Evolutionary conservation across 140 eudicot genomes (phyloP), one percentile per base, ranked within the genome.

Genomic region (Erigeron philadelphicus): DNA sequence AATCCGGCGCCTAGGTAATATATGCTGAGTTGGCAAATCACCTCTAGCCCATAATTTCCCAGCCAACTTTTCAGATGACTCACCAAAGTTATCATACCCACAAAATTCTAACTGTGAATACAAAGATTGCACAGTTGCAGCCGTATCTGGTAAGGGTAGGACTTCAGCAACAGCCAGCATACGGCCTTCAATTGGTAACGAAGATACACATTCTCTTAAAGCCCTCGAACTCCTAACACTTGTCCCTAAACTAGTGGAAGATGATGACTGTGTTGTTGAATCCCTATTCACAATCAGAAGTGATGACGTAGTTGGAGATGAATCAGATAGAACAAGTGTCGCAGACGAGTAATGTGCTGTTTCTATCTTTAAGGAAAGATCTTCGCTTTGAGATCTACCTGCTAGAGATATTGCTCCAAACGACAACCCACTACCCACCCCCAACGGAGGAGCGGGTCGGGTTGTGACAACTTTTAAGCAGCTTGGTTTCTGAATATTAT

Each of bases 131-230:
- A 90, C 89, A 1, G 79, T 76, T 61, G 86, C 85, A 45, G 95
- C 97, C 55, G 95, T 85, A 56, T 89, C 95, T 1, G 91, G 95
- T 58, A 85, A 75, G 3, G 99, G 99, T 42, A 86, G 65, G 19
- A 94, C 86, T 66, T 89, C 99, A 38, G 99, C 96, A 42, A 94
- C 99, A 71, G 79, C 82, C 40, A 94, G 85, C 99, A 94, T 94
- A 57, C 97, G 84, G 8, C 99, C 99, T 81, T 94, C 99, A 54
- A 94, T 60, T 5, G 99, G 99, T 17, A 94, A 44, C 8, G 97
- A 87, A 25, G 95, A 87, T 5, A 89, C 97, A 68, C 89, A 94
- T 81, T 94, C 99, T 61, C 91, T 70, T 49, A 94, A 75, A 16
- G 99, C 97, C 75, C 89, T 89, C 23, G 95, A 83, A 64, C 95